Evolutionary conservation across 1,139 yeast species (phyloP).

Genomic region (Sugiyamaella grinbergsii): DNA sequence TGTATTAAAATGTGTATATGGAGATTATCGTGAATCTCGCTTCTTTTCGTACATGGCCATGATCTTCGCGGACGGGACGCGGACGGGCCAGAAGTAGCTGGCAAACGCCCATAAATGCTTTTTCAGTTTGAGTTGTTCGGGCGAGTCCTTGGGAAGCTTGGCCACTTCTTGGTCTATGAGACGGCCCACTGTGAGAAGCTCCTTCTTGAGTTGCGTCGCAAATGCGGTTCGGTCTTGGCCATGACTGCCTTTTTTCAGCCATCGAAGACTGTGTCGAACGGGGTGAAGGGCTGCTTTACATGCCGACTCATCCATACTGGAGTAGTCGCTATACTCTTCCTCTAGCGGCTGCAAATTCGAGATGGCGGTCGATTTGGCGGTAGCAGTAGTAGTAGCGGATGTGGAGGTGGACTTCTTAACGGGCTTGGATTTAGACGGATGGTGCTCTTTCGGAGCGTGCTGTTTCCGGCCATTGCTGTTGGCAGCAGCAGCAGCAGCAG

Average conservation of each 20-base stretch:
- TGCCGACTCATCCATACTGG: slow-evolving; percentile 75
- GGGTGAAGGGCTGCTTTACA: slow-evolving; percentile 71
- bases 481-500: too few relatives aligned
- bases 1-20: slow-evolving; percentile 5
- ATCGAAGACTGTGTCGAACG: slow-evolving; percentile 70
- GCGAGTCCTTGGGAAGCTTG: slow-evolving; percentile 27
- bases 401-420: slow-evolving; percentile 15
- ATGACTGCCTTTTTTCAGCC: slow-evolving; percentile 74
- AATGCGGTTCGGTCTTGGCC: slow-evolving; percentile 85
- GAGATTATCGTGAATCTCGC: slow-evolving; percentile 15
- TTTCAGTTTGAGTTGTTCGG: slow-evolving; percentile 47
- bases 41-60: slow-evolving; percentile 79
- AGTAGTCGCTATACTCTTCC: slow-evolving; percentile 62
- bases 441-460: slow-evolving; percentile 16
- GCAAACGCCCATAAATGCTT: slow-evolving; percentile 92
- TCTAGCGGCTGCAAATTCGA: too few relatives aligned
- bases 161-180: slow-evolving; percentile 52
- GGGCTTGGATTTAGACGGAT: slow-evolving; percentile 16
- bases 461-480: slow-evolving; percentile 4
- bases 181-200: slow-evolving; percentile 78
- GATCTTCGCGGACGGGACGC: slow-evolving; percentile 72
- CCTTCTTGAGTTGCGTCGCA: slow-evolving; percentile 73
- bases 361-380: slow-evolving; percentile 10
- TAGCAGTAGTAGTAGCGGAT: neutral
- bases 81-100: slow-evolving; percentile 89